These are phyloP conservation scores for Lactarius trivialis DNA, from an alignment of 768 basidiomycete species.

Conservation along the genomic window DNA sequence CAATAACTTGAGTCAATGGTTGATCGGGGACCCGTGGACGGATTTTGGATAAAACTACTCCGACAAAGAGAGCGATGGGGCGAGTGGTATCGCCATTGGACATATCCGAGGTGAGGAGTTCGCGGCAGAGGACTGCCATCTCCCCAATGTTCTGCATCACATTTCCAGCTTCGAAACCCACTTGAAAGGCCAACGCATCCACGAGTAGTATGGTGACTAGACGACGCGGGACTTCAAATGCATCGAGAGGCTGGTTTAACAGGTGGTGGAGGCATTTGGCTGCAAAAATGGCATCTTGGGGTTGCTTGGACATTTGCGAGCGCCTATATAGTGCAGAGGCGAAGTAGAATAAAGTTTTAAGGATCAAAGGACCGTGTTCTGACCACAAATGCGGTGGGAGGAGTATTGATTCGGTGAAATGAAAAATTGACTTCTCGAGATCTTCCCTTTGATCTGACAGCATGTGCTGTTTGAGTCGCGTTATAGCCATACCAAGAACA, in stretches of 20 bases:
- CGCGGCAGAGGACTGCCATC: no score
- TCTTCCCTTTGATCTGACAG: not conserved
- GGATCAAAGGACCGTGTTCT: not conserved
- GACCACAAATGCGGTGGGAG: not conserved
- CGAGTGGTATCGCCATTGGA: no score
- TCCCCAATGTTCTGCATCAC: not conserved
- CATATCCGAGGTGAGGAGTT: no score
- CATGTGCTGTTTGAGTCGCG: not conserved
- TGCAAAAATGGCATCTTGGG: not conserved
- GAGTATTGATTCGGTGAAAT: not conserved
- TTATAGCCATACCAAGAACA: no score
- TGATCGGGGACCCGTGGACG: no score
- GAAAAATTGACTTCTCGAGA: not conserved
- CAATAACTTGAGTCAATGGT: no score
- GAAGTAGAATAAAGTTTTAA: not conserved
- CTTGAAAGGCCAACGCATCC: not conserved
- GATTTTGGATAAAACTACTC: no score
- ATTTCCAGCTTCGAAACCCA: not conserved
- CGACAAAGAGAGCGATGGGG: no score
- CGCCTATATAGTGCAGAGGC: not conserved
- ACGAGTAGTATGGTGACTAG: not conserved
- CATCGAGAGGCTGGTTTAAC: not conserved
- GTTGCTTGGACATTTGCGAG: not conserved
- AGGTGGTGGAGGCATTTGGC: not conserved
- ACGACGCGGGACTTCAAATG: no score